Conservation (phyloP, 176 grass and related monocot species). For the Eragrostis nindensis region DNA sequence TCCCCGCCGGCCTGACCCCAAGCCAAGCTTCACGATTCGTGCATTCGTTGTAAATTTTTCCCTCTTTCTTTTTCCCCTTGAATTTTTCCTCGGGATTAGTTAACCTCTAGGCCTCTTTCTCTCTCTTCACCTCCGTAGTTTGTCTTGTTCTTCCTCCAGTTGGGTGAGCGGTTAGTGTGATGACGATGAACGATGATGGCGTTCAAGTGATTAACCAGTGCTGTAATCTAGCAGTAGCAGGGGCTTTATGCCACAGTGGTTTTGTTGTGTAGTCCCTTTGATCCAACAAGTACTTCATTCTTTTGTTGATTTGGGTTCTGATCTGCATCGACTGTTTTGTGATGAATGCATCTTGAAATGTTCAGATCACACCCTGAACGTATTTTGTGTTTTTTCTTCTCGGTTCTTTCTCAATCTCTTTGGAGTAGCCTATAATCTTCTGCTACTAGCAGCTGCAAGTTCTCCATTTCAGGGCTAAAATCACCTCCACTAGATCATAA, state of each 20-base stretch:
- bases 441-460: neutral
- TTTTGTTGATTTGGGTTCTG: constrained; percentile 37
- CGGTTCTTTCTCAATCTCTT: neutral
- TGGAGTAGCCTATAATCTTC: neutral
- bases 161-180: constrained; percentile 51
- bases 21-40: constrained; percentile 38
- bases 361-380: constrained; percentile 12
- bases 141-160: constrained; percentile 22
- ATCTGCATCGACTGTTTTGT: constrained; percentile 13
- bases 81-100: constrained; percentile 44
- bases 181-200: constrained; percentile 42
- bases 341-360: constrained; percentile 45
- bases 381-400: neutral
- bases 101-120: constrained; percentile 35
- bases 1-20: constrained; percentile 35
- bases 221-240: constrained; percentile 38
- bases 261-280: constrained; percentile 13
- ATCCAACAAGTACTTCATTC: constrained; percentile 26
- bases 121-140: neutral
- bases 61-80: neutral
- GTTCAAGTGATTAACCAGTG: constrained; percentile 43
- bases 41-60: constrained; percentile 66
- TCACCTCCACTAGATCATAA: constrained; percentile 24
- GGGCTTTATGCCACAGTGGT: constrained; percentile 31
- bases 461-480: neutral